Conservation (phyloP, 2,329 filamentous ascomycete genomes). For the Ascochyta rabiei region DNA sequence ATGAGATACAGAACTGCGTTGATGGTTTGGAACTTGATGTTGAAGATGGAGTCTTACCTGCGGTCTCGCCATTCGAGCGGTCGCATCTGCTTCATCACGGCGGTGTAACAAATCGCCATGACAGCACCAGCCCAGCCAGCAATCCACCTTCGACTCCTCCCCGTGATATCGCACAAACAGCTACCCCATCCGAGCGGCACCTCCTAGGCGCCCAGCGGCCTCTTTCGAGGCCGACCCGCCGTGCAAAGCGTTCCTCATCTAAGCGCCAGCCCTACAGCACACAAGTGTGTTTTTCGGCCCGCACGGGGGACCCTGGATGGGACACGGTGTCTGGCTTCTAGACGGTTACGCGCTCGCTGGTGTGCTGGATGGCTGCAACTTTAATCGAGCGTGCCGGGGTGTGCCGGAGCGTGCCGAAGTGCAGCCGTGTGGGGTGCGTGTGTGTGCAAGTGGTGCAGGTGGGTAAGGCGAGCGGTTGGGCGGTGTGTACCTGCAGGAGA, state of each 20-base stretch:
- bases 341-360: slow-evolving; percentile 28
- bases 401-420: background rate
- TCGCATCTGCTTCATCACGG: background rate
- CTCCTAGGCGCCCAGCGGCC: slow-evolving; percentile 38
- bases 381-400: background rate
- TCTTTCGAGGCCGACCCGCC: slow-evolving; percentile 24
- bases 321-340: slow-evolving; percentile 14
- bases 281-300: no score
- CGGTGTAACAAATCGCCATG: slow-evolving; percentile 1
- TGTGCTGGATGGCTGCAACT: slow-evolving; percentile 15
- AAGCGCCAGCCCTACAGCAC: slow-evolving; percentile 34
- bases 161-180: slow-evolving; percentile 27
- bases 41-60: no score
- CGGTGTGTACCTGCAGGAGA: slow-evolving; percentile 13
- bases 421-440: slow-evolving; percentile 9
- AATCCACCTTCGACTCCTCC: background rate
- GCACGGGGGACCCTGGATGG: no score
- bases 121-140: slow-evolving; percentile 15
- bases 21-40: no score
- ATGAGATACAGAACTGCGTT: background rate
- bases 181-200: slow-evolving; percentile 14
- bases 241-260: slow-evolving; percentile 1
- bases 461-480: slow-evolving; percentile 8
- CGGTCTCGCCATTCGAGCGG: background rate
- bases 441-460: background rate